Base-by-base conservation (phyloP, 2,329 filamentous ascomycete species). In the Phaeosphaeria sp. region DNA sequence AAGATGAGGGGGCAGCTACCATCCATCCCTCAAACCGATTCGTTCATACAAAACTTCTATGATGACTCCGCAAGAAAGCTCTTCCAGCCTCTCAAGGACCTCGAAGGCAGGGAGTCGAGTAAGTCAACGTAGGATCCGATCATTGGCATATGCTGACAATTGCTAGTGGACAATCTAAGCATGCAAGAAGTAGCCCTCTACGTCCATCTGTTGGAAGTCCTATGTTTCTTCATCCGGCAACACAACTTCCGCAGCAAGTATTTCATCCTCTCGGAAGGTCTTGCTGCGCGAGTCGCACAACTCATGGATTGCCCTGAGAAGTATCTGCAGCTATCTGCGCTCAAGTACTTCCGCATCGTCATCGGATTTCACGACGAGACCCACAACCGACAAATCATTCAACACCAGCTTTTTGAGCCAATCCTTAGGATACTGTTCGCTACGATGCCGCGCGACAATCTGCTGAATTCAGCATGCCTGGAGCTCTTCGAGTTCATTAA, bases 401-500 rank as follows among this genome's bases (percentile, higher is more conserved):
- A 93, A 65, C 90, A 93, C 73, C 87, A 89, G 58, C 87, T 95
- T 0, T 88, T 98, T 57, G 91, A 90, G 42, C 91, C 93, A 0
- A 91, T 98, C 33, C 82, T 99, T 15, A 87, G 95, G 65, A 89
- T 97, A 39, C 85, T 98, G 33, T 86, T 90, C 54, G 87, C 91
- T 64, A 95, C 92, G 0, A 90, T 97, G 86, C 92, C 93, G 1
- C 87, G 93, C 43, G 94, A 99, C 76, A 98, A 97, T 67, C 83
- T 99, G 2, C 84, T 98, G 30, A 96, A 95, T 76, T 98, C 94
- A 0, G 94, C 93, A 8, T 97, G 92, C 68, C 83, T 98, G 9
- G 95, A 99, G 72, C 86, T 99, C 44, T 98, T 99, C 64, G 93
- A 96, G 70, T 93, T 90, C 71, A 91, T 98, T 69, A 92, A 89